Conservation (phyloP, 106 monocot species). For the Ottelia alismoides region DNA sequence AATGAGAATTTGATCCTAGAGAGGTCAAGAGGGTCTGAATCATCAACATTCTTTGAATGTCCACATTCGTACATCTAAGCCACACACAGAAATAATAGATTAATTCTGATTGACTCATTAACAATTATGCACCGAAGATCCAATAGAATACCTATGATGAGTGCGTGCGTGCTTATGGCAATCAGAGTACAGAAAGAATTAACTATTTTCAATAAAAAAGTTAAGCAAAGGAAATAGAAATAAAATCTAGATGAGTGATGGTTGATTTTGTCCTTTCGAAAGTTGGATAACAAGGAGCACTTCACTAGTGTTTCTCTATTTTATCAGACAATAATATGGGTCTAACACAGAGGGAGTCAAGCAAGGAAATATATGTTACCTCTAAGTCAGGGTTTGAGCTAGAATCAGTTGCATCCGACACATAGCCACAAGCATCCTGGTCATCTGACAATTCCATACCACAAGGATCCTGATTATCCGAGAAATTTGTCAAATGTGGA, state of each 20-base stretch:
- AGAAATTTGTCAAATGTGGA: no score
- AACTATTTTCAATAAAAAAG: no score
- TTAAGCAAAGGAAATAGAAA: background rate
- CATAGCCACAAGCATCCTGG: conserved; percentile 26
- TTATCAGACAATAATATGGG: no score
- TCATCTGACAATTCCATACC: conserved; percentile 13
- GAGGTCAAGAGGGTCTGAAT: conserved; percentile 29
- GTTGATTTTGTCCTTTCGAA: no score
- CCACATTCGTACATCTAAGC: conserved; percentile 26
- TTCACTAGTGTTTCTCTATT: no score
- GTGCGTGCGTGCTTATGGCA: conserved; percentile 1
- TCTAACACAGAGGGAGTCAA: background rate
- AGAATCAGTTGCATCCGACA: conserved; percentile 24
- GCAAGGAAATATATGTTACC: conserved; percentile 10
- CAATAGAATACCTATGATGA: background rate
- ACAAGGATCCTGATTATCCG: no score
- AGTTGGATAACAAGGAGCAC: no score
- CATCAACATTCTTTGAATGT: conserved; percentile 24
- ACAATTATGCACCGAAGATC: no score
- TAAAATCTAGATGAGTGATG: background rate
- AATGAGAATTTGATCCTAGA: conserved; percentile 68
- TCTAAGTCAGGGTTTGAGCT: conserved; percentile 15
- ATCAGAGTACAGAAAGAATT: no score
- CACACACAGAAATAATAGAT: background rate
- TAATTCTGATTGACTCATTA: background rate